These are phyloP conservation scores for Mychonastes homosphaera DNA, from an alignment of 139 green algal genomes.

Conservation along the genomic window DNA sequence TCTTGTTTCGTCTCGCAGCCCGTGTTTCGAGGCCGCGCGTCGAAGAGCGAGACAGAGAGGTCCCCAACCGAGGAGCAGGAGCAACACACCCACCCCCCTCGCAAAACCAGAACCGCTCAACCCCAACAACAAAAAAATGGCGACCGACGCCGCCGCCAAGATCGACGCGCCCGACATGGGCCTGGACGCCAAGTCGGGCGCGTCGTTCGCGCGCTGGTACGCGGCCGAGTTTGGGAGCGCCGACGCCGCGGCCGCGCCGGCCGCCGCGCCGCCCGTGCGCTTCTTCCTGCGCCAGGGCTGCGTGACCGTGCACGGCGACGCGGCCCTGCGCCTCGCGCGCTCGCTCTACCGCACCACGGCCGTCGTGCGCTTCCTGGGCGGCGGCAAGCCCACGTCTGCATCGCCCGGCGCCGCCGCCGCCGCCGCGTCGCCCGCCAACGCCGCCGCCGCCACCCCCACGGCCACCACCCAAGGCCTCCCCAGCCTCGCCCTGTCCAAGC, in stretches of 20 bases:
- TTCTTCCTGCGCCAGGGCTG: slow-evolving; percentile 57
- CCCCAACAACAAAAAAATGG: no score
- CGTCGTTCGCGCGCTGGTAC: slow-evolving; percentile 39
- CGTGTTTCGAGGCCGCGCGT: no score
- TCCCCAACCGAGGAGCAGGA: no score
- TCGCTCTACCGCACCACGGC: slow-evolving; percentile 71
- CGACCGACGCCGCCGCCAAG: no score
- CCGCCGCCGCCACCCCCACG: background rate
- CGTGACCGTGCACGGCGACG: slow-evolving; percentile 72
- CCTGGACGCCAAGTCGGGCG: slow-evolving; percentile 26
- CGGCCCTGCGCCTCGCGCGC: slow-evolving; percentile 60
- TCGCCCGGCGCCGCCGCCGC: slow-evolving; percentile 1
- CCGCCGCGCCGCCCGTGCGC: slow-evolving; percentile 18
- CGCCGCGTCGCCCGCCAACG: background rate
- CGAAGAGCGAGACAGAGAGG: no score
- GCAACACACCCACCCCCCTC: no score
- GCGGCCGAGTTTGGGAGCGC: slow-evolving; percentile 5
- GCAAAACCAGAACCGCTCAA: no score
- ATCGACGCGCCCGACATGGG: slow-evolving; percentile 27
- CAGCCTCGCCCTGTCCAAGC: slow-evolving; percentile 58
- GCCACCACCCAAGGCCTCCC: slow-evolving; percentile 17
- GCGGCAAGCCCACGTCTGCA: no score
- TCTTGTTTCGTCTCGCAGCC: no score
- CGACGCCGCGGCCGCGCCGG: background rate
- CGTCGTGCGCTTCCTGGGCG: slow-evolving; percentile 43